Evolutionary conservation across 306 rosid species (phyloP).

Genomic region (Glycine tomentella): DNA sequence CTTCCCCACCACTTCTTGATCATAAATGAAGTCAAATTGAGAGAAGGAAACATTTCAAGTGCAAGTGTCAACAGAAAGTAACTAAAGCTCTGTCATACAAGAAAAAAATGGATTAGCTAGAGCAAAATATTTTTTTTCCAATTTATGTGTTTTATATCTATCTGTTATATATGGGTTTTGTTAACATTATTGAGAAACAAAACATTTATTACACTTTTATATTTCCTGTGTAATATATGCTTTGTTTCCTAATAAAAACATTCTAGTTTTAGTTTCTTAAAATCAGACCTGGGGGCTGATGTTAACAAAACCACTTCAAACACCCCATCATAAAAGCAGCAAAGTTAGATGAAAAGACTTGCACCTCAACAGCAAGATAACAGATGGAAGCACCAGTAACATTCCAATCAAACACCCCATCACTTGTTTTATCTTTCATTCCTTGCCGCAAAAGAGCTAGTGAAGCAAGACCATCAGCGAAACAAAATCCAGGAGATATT

Average conservation of each 20-base stretch:
- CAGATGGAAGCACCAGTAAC: constrained; percentile 93
- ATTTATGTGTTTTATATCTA: background rate
- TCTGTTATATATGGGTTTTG: background rate
- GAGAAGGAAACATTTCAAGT: constrained; percentile 75
- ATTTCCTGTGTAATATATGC: background rate
- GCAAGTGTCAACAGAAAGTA: constrained; percentile 82
- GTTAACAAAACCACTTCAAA: constrained; percentile 9
- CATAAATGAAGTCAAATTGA: constrained; percentile 58
- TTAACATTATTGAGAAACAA: background rate
- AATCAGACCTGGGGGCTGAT: background rate
- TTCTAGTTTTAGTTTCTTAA: background rate
- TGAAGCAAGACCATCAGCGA: constrained; percentile 98
- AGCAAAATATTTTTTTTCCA: constrained; percentile 11
- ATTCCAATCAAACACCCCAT: constrained; percentile 87
- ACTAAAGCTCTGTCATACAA: constrained; percentile 68
- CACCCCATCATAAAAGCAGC: no score
- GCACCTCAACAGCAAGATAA: constrained; percentile 90
- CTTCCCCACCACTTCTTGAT: constrained; percentile 69
- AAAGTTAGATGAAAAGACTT: constrained; percentile 30
- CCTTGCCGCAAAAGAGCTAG: constrained; percentile 97
- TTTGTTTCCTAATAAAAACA: background rate
- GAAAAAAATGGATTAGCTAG: constrained; percentile 50
- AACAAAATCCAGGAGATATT: constrained; percentile 96
- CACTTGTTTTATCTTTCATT: constrained; percentile 89
- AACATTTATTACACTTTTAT: background rate